Evolutionary conservation across 495 filamentous ascomycete genomes (phyloP).

Genomic region (Penicillium odoratum): DNA sequence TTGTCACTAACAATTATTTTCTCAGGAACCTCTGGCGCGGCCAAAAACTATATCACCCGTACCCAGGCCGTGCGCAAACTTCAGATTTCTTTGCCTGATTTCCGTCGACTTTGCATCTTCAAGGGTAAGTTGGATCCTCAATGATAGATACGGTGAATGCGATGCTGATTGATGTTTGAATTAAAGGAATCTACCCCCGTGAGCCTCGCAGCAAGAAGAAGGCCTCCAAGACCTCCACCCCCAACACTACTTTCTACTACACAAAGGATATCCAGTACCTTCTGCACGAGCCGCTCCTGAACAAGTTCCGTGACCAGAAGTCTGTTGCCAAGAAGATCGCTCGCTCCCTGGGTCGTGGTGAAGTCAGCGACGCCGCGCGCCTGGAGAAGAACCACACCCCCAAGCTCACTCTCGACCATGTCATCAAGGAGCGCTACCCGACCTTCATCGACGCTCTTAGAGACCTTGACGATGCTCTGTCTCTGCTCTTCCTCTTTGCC

Average conservation of each 20-base stretch:
- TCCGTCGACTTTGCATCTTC: constrained; percentile 97
- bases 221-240: constrained; percentile 84
- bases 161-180: constrained; percentile 16
- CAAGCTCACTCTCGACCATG: constrained; percentile 86
- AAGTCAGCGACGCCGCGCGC: constrained; percentile 80
- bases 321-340: constrained; percentile 94
- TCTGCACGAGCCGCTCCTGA: constrained; percentile 91
- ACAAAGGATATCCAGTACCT: constrained; percentile 98
- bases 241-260: constrained; percentile 97
- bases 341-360: constrained; percentile 83
- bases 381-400: constrained; percentile 84
- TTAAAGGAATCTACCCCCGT: constrained; percentile 84
- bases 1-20: constrained; percentile 21
- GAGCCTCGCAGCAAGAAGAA: constrained; percentile 97
- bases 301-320: constrained; percentile 97
- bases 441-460: constrained; percentile 93
- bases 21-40: constrained; percentile 79
- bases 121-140: constrained; percentile 62
- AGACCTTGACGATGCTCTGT: constrained; percentile 94
- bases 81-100: constrained; percentile 94
- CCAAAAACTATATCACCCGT: constrained; percentile 97
- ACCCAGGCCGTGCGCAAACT: constrained; percentile 96
- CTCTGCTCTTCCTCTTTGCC: constrained; percentile 94
- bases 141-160: neutral
- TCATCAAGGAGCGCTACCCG: constrained; percentile 96